Evolutionary conservation across 768 basidiomycete genomes (phyloP).

Genomic region (Inosperma sp.): DNA sequence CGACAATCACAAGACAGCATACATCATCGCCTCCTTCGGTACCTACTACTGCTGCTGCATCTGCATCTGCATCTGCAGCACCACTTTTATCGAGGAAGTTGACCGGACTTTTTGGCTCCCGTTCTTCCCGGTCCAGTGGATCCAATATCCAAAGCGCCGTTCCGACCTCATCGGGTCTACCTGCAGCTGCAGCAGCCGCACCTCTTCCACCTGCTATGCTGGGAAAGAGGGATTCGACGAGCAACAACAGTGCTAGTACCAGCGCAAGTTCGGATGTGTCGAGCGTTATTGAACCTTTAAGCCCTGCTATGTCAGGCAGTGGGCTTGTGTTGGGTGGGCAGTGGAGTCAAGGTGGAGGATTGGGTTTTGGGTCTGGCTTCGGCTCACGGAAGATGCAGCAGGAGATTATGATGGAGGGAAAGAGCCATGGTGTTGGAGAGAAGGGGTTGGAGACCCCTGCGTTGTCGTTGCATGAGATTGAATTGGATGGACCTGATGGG

Average conservation of each 20-base stretch:
- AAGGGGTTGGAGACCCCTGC: background rate
- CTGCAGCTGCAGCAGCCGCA: background rate
- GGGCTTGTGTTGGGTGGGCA: background rate
- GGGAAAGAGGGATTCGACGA: constrained; percentile 4
- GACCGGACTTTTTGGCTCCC: constrained; percentile 64
- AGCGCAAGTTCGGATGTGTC: constrained; percentile 61
- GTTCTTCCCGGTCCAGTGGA: constrained; percentile 42
- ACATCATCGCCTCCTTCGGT: constrained; percentile 15
- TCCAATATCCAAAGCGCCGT: too few relatives aligned
- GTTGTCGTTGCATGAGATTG: background rate
- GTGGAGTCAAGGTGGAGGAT: background rate
- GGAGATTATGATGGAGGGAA: background rate
- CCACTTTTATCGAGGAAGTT: constrained; percentile 60
- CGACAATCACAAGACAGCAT: constrained; percentile 7
- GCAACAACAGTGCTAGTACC: too few relatives aligned
- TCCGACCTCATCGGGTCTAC: background rate
- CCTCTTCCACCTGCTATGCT: background rate
- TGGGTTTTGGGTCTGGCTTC: background rate
- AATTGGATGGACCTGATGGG: background rate
- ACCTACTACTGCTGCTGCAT: constrained; percentile 23
- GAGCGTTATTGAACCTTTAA: constrained; percentile 54
- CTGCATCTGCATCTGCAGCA: constrained; percentile 26
- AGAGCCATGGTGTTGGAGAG: background rate
- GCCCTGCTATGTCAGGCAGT: constrained; percentile 35
- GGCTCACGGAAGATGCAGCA: background rate